phyloP scores from a whole-genome alignment of 495 filamentous ascomycete species.

The Sporormia fimetaria region DNA sequence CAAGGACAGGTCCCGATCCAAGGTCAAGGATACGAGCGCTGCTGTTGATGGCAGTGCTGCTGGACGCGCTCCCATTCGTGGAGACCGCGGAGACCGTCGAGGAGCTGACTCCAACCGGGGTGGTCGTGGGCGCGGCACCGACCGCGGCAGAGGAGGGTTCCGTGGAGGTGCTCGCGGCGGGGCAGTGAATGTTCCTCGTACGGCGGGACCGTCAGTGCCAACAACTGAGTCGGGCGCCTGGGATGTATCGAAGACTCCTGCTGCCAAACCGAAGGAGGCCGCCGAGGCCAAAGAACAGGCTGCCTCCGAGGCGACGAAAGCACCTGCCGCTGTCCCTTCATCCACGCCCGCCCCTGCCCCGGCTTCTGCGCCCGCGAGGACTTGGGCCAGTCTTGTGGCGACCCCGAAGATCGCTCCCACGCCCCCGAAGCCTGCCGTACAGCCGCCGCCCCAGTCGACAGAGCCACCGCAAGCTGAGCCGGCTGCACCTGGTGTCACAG shows the following conservation, averaged over 20 bases:
- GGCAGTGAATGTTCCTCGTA: slow-evolving; percentile 38
- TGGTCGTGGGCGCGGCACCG: slow-evolving; percentile 57
- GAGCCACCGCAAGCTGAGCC: slow-evolving; percentile 23
- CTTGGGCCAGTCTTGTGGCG: slow-evolving; percentile 54
- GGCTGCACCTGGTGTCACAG: slow-evolving; percentile 23
- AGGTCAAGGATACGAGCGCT: slow-evolving; percentile 55
- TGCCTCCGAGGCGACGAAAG: slow-evolving; percentile 24
- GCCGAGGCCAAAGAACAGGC: slow-evolving; percentile 19
- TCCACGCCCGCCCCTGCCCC: slow-evolving; percentile 37
- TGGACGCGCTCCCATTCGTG: slow-evolving; percentile 51
- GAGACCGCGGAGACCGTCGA: slow-evolving; percentile 54
- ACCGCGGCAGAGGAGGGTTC: slow-evolving; percentile 60
- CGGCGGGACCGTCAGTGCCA: slow-evolving; percentile 25
- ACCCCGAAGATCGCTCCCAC: slow-evolving; percentile 34
- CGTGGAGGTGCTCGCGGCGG: slow-evolving; percentile 56
- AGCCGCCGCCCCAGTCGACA: slow-evolving; percentile 8
- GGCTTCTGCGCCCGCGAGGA: slow-evolving; percentile 38
- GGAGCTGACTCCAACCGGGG: slow-evolving; percentile 42
- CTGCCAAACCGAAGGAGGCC: too few relatives aligned
- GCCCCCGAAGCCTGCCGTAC: slow-evolving; percentile 27
- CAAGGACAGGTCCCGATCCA: slow-evolving; percentile 71
- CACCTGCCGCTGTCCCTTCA: slow-evolving; percentile 25
- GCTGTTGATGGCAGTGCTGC: slow-evolving; percentile 39
- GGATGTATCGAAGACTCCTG: slow-evolving; percentile 23
- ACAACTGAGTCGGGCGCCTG: slow-evolving; percentile 31